Base-by-base conservation (phyloP, 805 yeast species). In the Saccharomycopsis synnaedendra region DNA sequence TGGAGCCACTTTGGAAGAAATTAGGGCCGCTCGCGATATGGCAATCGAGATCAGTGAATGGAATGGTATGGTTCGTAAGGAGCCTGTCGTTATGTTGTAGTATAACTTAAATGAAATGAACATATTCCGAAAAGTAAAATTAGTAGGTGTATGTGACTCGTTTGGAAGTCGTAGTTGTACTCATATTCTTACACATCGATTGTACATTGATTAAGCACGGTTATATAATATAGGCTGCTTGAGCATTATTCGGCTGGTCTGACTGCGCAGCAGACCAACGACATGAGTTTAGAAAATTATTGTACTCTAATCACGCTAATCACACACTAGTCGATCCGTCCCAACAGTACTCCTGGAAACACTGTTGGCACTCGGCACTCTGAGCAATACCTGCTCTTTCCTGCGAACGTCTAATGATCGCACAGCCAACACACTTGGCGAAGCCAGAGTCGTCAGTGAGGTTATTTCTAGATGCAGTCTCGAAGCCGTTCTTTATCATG, bases 271-370 rank as follows among this genome's bases (percentile, higher is more conserved):
- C 19, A 19, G 19, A 19, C 19, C 19, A 19, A 2, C 19, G 19
- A 19, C 19, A 19, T 19, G 19, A 19, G 2, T 19, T 19, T 19
- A 19, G 19, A 19, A 19, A 19, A 19, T 1, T 19, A 19, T 1
- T 19, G 19, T 19, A 19, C 19, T 19, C 19, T 19, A 19, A 19
- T 19, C 19, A 19, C 19, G 19, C 19, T 19, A 19, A 19, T 19
- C 19, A 19, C 19, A 19, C 19, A 19, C 19, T 19, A 19, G 1
- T 19, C 1, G 19, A 19, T 5, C 45, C 45, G 19, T 74, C 69
- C 89, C 89, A 87, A 64, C 96, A 87, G 63, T 86, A 85, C 5
- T 67, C 68, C 36, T 67, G 64, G 61, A 87, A 85, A 61, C 96
- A 87, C 45, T 66, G 51, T 55, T 75, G 64, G 67, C 96, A 87